These are phyloP conservation scores for Artemisia argyi DNA, from an alignment of 129 eudicot genomes.

Conservation along the genomic window DNA sequence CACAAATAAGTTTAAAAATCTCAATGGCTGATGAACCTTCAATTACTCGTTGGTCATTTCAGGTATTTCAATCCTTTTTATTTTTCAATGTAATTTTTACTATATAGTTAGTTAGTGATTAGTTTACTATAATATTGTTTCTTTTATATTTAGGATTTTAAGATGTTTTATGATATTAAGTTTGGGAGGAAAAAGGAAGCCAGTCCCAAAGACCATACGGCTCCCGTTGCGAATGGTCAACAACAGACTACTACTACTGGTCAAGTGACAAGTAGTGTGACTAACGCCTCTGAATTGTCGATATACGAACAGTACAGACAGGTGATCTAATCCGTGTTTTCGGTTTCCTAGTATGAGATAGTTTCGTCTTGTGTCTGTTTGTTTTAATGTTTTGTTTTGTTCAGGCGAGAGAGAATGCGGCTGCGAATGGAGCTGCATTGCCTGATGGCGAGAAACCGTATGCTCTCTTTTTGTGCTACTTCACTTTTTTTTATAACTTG, in stretches of 20 bases:
- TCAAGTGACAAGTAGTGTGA: constrained; percentile 41
- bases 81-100: no score
- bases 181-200: constrained; percentile 94
- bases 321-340: constrained; percentile 36
- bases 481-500: constrained; percentile 5
- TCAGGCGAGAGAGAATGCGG: constrained; percentile 53
- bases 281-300: constrained; percentile 64
- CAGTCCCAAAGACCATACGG: constrained; percentile 27
- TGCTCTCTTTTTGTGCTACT: constrained; percentile 22
- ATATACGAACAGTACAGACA: constrained; percentile 80
- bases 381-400: constrained; percentile 4
- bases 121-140: constrained; percentile 35
- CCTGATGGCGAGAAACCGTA: constrained; percentile 62
- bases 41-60: constrained; percentile 77
- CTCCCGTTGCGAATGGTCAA: constrained; percentile 42
- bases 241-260: constrained; percentile 32
- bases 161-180: constrained; percentile 95
- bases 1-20: constrained; percentile 1
- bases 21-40: constrained; percentile 72
- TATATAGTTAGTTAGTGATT: neutral
- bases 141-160: constrained; percentile 78
- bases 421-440: constrained; percentile 40
- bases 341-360: neutral
- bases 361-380: neutral
- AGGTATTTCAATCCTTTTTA: constrained; percentile 27